Conservation (phyloP, 108 stramenopile genomes). For the Conticribra guillardii region DNA sequence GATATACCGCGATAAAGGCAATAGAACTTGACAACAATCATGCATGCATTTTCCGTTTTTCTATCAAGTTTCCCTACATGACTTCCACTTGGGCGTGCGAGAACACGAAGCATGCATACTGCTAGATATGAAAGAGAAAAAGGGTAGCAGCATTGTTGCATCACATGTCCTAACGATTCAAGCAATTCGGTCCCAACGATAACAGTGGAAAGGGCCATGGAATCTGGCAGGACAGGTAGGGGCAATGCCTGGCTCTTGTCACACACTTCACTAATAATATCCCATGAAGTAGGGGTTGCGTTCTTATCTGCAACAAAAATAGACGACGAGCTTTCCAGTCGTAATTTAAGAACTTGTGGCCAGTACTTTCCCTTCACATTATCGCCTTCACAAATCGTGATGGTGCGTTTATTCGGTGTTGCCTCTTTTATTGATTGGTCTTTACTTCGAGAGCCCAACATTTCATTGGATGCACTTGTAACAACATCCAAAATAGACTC, state of each 20-base stretch:
- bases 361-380: conserved; percentile 56
- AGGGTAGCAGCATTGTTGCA: conserved; percentile 64
- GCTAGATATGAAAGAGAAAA: conserved; percentile 79
- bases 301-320: conserved; percentile 81
- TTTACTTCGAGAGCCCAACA: conserved; percentile 1
- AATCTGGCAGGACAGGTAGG: conserved; percentile 69
- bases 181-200: conserved; percentile 24
- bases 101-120: conserved; percentile 73
- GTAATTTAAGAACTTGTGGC: conserved; percentile 33
- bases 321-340: conserved; percentile 29
- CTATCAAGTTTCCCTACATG: conserved; percentile 82
- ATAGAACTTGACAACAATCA: conserved; percentile 81
- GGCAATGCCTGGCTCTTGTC: conserved; percentile 48
- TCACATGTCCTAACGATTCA: no score
- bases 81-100: conserved; percentile 45
- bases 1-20: conserved; percentile 68
- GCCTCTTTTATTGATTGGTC: conserved; percentile 24
- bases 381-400: conserved; percentile 54
- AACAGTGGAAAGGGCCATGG: conserved; percentile 54
- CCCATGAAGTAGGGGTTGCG: conserved; percentile 66
- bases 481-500: background rate
- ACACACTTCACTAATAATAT: conserved; percentile 47
- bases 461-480: background rate
- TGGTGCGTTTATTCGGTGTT: conserved; percentile 18
- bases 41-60: conserved; percentile 60